These are phyloP conservation scores for Echinochloa phyllopogon DNA, from an alignment of 176 grass and related monocot genomes.

Conservation along the genomic window DNA sequence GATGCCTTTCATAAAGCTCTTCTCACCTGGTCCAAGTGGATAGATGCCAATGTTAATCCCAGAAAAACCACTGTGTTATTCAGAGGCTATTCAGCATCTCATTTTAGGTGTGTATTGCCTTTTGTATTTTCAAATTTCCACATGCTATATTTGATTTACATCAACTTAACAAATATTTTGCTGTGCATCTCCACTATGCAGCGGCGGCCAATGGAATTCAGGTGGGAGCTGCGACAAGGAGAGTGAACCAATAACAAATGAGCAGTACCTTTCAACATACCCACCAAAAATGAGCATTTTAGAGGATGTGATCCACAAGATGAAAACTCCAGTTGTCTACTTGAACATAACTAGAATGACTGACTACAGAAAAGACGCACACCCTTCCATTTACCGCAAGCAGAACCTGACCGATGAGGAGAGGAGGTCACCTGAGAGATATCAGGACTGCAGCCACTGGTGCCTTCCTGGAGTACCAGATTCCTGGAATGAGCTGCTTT, in stretches of 20 bases:
- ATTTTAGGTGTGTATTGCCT: conserved; percentile 62
- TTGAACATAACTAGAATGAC: conserved; percentile 92
- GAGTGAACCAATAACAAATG: conserved; percentile 72
- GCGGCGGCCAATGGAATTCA: conserved; percentile 98
- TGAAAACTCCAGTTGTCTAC: conserved; percentile 82
- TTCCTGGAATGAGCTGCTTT: conserved; percentile 85
- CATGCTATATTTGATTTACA: neutral
- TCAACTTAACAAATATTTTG: conserved; percentile 21
- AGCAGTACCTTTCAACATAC: conserved; percentile 75
- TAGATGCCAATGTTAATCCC: conserved; percentile 81
- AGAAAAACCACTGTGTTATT: conserved; percentile 75
- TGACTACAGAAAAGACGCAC: conserved; percentile 94
- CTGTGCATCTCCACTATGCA: conserved; percentile 48
- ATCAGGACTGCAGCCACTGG: conserved; percentile 91
- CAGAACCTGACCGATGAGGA: conserved; percentile 64
- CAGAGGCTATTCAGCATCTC: conserved; percentile 91
- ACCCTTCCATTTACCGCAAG: conserved; percentile 81
- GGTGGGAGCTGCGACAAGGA: conserved; percentile 87
- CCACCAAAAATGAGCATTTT: conserved; percentile 69
- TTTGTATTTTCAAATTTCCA: conserved; percentile 10
- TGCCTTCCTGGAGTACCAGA: conserved; percentile 89
- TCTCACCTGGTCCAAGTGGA: conserved; percentile 87
- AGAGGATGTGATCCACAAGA: conserved; percentile 74
- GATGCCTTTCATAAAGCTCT: conserved; percentile 90
- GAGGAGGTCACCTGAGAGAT: conserved; percentile 60